phyloP scores from a whole-genome alignment of 768 basidiomycete genomes.

The Cystofilobasidium ferigula region DNA sequence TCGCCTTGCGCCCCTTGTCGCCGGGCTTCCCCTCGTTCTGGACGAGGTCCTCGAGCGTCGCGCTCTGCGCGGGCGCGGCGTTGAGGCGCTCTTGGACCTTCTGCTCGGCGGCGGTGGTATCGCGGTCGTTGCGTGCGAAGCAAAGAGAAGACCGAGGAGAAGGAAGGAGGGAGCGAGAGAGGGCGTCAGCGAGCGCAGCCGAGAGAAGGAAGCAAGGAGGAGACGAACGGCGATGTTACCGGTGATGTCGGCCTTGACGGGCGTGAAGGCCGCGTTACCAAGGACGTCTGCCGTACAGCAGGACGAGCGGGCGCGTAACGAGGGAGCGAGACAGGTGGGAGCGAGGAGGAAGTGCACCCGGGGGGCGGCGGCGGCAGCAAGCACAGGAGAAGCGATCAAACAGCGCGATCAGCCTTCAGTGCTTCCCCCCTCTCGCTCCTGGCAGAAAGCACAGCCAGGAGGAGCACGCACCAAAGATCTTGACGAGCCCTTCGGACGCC shows the following conservation, averaged over 20 bases:
- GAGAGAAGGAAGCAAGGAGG: slow-evolving; percentile 8
- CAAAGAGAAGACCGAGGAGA: not conserved
- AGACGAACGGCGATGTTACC: slow-evolving; percentile 73
- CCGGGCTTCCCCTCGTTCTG: slow-evolving; percentile 55
- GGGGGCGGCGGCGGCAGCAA: too few species aligned
- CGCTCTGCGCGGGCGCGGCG: slow-evolving; percentile 52
- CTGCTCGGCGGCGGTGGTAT: slow-evolving; percentile 46
- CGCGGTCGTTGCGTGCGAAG: not conserved
- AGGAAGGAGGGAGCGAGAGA: not conserved
- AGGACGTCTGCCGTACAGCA: slow-evolving; percentile 54
- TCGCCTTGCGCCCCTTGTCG: slow-evolving; percentile 78
- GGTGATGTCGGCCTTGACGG: slow-evolving; percentile 74
- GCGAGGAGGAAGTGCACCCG: too few species aligned
- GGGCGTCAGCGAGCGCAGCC: slow-evolving; percentile 9
- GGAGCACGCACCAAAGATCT: slow-evolving; percentile 71
- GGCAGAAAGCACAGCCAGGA: too few species aligned
- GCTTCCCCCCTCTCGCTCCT: not conserved
- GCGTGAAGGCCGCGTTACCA: slow-evolving; percentile 67
- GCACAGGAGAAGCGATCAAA: too few species aligned
- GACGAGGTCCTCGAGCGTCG: slow-evolving; percentile 73
- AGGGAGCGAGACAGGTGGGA: too few species aligned
- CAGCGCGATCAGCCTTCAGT: too few species aligned
- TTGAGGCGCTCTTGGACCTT: slow-evolving; percentile 80
- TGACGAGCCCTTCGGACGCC: slow-evolving; percentile 75
- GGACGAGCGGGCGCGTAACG: too few species aligned